Evolutionary conservation across 2,329 filamentous ascomycete species (phyloP), one percentile per base, ranked within the genome.

Genomic region (Cladosporium sp.): DNA sequence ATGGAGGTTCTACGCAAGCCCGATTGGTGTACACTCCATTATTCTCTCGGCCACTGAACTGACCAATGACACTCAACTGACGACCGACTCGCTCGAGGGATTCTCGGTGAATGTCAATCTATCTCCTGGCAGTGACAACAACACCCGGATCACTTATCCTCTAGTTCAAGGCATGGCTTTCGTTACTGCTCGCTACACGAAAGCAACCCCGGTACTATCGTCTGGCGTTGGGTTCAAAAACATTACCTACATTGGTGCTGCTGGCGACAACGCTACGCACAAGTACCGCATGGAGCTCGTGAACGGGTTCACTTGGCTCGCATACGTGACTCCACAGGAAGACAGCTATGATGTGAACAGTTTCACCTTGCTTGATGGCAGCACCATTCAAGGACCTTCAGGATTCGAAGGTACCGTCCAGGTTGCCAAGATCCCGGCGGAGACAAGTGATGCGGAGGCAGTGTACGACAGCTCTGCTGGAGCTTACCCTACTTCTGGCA

Each of bases 121-220:
- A 35, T 84, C 81, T 60, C 74, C 77, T n/a, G 80, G 81, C 2
- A 70, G 68, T 35, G 70, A 66, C 61, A 82, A 84, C 8, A 76
- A 81, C 1, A 85, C 89, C 0, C 82, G 85, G 1, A 84, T 98
- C 23, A 89, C 86, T 0, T 92, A 96, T 69, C 93, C 93, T 0
- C 75, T 97, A 8, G 88, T 96, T 0, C 94, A 98, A 74, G 95
- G 95, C 12, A 95, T 96, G 88, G 89, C 87, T 0, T 96, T 93
- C 72, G 82, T 97, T 21, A 97, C 93, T 5, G 93, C 84, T 0
- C 77, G 90, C 21, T 98, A 93, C 78, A 83, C 67, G 57, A 87
- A 88, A 33, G 83, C 87, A 0, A 88, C 87, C 8, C 94, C 94
- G 0, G 74, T 89, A 4, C 83, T 98, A 52, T 88, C 93, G 71